Evolutionary conservation across 2,329 filamentous ascomycete genomes (phyloP), one percentile per base, ranked within the genome.

Genomic region (Cercospora brassicicola): DNA sequence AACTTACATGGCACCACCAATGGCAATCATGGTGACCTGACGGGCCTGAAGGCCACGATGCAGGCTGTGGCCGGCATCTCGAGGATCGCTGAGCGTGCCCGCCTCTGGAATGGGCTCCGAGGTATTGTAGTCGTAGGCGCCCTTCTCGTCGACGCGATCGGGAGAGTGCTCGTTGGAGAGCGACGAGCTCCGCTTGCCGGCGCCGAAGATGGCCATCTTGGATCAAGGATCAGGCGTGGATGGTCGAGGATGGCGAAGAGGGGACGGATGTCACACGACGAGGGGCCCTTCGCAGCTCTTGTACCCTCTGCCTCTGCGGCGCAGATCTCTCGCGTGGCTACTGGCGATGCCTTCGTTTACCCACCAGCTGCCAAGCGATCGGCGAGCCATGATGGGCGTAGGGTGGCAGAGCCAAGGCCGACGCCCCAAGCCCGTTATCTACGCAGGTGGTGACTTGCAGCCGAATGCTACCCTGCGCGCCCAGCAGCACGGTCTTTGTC

Each of bases 1-100:
- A 28, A 56, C 61, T 64, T 31, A 64, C 61, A 64, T 64, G 48
- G 61, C 61, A 78, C 91, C 91, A 75, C 90, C 90, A 67, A 92
- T 90, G 72, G 90, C 90, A 80, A 88, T 88, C 86, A 88, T 88
- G 74, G 84, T 84, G 65, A 87, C 84, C 68, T 87, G 85, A 59
- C 85, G 79, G 39, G 84, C 83, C 69, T 84, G 82, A 23, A 87
- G 79, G 55, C 84, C 84, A 72, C 85, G 83, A 69, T 85, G 83
- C 57, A 87, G 79, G 68, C 82, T 76, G 66, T 77, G 73, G 53
- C 64, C 33, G 13, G 61, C 42, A 57, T 74, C 72, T 6, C 57
- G 61, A 6, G 74, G 71, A 30, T 76, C 74, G 62, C 67, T 69
- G 65, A 74, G 72, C n/a, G 63, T 42, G 18, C 67, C 69, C 9